phyloP scores from a whole-genome alignment of 495 filamentous ascomycete species.

The Xylaria cubensis region DNA sequence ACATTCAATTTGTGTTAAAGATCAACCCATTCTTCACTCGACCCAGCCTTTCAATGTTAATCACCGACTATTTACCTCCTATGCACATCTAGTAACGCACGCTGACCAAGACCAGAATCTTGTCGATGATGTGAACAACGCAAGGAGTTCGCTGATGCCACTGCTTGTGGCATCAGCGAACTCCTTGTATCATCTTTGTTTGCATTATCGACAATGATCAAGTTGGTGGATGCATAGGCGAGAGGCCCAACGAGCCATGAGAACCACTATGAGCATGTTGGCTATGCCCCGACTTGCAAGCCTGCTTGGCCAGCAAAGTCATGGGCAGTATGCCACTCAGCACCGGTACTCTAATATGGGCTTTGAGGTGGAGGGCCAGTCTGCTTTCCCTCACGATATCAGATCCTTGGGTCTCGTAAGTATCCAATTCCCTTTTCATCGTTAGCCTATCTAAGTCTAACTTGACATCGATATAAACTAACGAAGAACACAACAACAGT shows the following conservation, averaged over 20 bases:
- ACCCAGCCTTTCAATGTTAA: not conserved
- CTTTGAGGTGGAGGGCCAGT: constrained; percentile 5
- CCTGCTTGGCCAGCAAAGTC: constrained; percentile 13
- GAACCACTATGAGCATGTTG: constrained; percentile 4
- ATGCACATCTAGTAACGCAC: not conserved
- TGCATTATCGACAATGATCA: not conserved
- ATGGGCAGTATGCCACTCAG: constrained; percentile 8
- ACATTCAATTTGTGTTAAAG: not conserved
- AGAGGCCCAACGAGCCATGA: not conserved
- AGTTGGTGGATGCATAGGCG: not conserved
- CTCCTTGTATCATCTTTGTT: not conserved
- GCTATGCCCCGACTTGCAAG: constrained; percentile 1
- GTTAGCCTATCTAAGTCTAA: not conserved
- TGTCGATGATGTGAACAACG: not conserved
- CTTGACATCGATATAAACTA: not conserved
- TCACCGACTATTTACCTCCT: not conserved
- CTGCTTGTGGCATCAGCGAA: not conserved
- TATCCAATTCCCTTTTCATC: not conserved
- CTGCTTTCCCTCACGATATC: constrained; percentile 6
- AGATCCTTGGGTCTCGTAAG: not conserved
- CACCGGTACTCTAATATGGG: not conserved
- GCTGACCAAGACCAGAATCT: not conserved
- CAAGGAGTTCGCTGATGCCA: not conserved
- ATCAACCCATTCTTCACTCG: not conserved
- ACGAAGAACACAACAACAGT: not conserved